These are phyloP conservation scores for Trametes punicea DNA, from an alignment of 768 basidiomycete genomes.

Conservation along the genomic window DNA sequence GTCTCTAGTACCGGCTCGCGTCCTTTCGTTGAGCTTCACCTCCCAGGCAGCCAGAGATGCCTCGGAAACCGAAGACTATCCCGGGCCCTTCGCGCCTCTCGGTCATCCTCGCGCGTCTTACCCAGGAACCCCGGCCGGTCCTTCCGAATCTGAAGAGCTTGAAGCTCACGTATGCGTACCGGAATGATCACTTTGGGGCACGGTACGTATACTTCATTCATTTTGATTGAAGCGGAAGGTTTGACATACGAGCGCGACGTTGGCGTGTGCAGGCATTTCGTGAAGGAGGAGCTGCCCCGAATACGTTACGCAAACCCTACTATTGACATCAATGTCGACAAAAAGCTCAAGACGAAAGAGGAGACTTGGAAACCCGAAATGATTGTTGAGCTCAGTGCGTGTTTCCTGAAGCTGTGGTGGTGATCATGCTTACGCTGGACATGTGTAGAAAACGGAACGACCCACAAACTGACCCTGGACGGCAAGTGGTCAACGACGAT, in stretches of 20 bases:
- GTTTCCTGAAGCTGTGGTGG: not conserved
- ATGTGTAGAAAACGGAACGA: conserved; percentile 47
- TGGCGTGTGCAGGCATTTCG: conserved; percentile 57
- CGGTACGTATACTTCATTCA: conserved; percentile 47
- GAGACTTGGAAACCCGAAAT: conserved; percentile 63
- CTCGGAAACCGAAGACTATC: conserved; percentile 29
- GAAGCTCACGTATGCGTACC: conserved; percentile 52
- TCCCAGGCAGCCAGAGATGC: conserved; percentile 20
- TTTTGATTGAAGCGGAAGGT: not conserved
- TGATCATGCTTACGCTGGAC: not conserved
- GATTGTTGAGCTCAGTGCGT: conserved; percentile 62
- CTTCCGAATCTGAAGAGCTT: conserved; percentile 49
- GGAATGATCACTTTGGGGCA: conserved; percentile 74
- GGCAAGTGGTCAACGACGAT: conserved; percentile 70
- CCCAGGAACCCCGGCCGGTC: conserved; percentile 46
- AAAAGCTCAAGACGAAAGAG: conserved; percentile 46
- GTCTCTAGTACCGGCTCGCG: not conserved
- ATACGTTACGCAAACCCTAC: conserved; percentile 76
- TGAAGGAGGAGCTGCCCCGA: conserved; percentile 73
- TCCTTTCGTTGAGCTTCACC: not conserved
- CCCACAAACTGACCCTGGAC: conserved; percentile 49
- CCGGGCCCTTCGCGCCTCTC: conserved; percentile 56
- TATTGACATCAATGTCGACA: conserved; percentile 57
- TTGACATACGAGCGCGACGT: not conserved
- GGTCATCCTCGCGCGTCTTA: conserved; percentile 49